These are phyloP conservation scores for Pelomyxa schiedti DNA, from an alignment of 78 protist genomes.

Conservation along the genomic window DNA sequence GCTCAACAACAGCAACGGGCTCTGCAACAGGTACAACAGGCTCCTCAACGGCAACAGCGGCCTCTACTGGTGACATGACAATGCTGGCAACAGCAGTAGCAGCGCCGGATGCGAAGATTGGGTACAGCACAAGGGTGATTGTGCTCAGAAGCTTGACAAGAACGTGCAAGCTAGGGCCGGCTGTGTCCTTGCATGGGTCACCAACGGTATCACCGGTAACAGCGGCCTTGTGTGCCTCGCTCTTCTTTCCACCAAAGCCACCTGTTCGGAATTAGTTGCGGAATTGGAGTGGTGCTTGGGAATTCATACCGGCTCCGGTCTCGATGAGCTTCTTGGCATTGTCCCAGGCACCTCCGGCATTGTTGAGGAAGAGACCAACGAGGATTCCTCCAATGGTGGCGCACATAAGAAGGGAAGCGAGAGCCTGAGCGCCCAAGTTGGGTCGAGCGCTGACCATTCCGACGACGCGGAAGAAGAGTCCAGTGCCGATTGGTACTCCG, in stretches of 20 bases:
- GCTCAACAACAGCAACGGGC: no score
- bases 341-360: constrained; percentile 82
- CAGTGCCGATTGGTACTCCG: constrained; percentile 22
- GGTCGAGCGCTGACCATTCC: constrained; percentile 8
- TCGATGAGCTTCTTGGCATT: constrained; percentile 75
- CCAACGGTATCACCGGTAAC: constrained; percentile 72
- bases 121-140: constrained; percentile 34
- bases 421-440: constrained; percentile 16
- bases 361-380: constrained; percentile 55
- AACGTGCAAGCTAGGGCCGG: constrained; percentile 67
- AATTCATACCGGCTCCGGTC: constrained; percentile 3
- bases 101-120: neutral
- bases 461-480: constrained; percentile 14
- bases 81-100: no score
- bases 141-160: constrained; percentile 61
- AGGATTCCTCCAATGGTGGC: constrained; percentile 34
- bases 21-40: no score
- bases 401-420: constrained; percentile 15
- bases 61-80: no score
- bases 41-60: no score
- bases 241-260: constrained; percentile 21
- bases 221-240: constrained; percentile 46
- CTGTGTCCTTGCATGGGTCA: constrained; percentile 49
- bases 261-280: neutral
- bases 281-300: no score